Evolutionary conservation across 768 basidiomycete species (phyloP).

Genomic region (Cystoderma amianthinum): DNA sequence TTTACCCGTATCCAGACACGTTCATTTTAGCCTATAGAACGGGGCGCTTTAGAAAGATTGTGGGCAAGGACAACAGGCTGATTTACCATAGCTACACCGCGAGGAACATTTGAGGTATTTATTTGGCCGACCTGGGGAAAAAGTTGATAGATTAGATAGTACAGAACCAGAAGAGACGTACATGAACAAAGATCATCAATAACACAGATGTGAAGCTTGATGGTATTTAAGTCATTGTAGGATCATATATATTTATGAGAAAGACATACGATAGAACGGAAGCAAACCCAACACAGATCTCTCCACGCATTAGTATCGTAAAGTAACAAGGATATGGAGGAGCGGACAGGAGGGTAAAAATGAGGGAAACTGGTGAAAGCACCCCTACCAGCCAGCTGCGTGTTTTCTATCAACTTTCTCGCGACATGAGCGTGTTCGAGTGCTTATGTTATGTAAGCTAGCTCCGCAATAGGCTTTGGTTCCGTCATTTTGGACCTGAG

Average conservation of each 20-base stretch:
- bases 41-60: background rate
- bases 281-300: constrained; percentile 68
- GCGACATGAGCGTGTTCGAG: constrained; percentile 24
- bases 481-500: too few relatives aligned
- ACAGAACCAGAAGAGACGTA: constrained; percentile 25
- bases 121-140: constrained; percentile 69
- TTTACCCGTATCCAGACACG: constrained; percentile 66
- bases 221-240: constrained; percentile 9
- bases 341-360: constrained; percentile 11
- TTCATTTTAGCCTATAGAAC: constrained; percentile 55
- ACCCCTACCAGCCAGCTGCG: constrained; percentile 14
- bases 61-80: constrained; percentile 2
- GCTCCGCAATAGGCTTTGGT: background rate
- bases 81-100: constrained; percentile 66
- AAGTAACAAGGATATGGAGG: constrained; percentile 8
- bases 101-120: constrained; percentile 67
- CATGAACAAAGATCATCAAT: constrained; percentile 80
- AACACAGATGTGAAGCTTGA: constrained; percentile 39
- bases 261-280: constrained; percentile 62
- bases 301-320: constrained; percentile 50
- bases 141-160: constrained; percentile 13
- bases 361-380: too few relatives aligned
- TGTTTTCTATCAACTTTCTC: constrained; percentile 10
- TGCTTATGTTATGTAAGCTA: constrained; percentile 12
- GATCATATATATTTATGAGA: constrained; percentile 8